Base-by-base conservation (phyloP, 2,329 filamentous ascomycete genomes). In the Macroventuria anomochaeta region DNA sequence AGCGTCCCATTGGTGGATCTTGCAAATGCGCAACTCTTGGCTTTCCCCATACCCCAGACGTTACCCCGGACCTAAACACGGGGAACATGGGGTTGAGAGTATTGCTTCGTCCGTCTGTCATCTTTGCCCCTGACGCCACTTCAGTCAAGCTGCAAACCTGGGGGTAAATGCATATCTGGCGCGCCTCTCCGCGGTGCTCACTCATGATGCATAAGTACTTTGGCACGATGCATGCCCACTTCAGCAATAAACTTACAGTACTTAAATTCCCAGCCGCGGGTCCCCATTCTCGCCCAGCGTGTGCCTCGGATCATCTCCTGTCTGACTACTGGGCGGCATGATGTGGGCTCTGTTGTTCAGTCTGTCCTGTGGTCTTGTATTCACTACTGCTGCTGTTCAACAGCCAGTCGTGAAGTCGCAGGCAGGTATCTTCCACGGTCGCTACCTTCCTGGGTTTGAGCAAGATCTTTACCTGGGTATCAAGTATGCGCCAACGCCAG, bases 381-480 rank as follows among this genome's bases (percentile, higher is more conserved):
- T 49, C 13, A 15, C 20, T 12, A 21, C 25, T 23, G 39, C 38
- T 11, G 26, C 17, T 3, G 43, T 29, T 7, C 33, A 46, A 18
- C 38, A 51, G 2, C 61, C 64, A 4, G 26, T 62, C n/a, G 59
- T 62, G 6, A 62, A 63, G 20, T 69, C 65, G 3, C 47, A 63
- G 33, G 62, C 66, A 13, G 68, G 69, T 2, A 59, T 61, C 11
- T 71, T 69, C 23, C 57, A 68, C 26, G 69, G 69, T 11, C 61
- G 67, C 7, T 51, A 69, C 39, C 58, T 72, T 1, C 55, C 62
- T 1, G 58, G 63, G 7, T 72, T 70, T 13, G 48, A 65, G 18
- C 69, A 72, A 46, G 68, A 71, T 37, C 8, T 72, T 2, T 72
- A 61, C 13, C 55, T 72, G 5, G 69, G 69, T 3, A 57, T 72